Conservation (phyloP, 2,329 filamentous ascomycete species). For the Penicillium sp. region DNA sequence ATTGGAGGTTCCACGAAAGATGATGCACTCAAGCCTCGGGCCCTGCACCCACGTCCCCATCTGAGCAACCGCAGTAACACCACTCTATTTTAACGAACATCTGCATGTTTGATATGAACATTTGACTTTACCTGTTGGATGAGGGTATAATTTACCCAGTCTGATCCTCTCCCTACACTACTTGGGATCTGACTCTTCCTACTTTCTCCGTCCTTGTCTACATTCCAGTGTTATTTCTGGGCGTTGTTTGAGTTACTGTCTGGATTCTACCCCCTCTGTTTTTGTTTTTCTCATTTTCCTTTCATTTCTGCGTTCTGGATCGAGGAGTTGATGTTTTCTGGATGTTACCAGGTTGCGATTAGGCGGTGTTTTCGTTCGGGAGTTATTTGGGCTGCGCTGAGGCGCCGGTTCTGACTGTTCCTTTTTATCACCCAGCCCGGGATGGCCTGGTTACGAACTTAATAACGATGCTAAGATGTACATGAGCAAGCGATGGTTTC, state of each 20-base stretch:
- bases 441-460: slow-evolving; percentile 39
- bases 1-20: slow-evolving; percentile 44
- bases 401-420: slow-evolving; percentile 28
- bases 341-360: slow-evolving; percentile 23
- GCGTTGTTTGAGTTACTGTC: neutral
- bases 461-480: slow-evolving; percentile 43
- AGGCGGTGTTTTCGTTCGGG: slow-evolving; percentile 24
- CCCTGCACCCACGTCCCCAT: slow-evolving; percentile 31
- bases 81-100: slow-evolving; percentile 31
- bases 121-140: neutral
- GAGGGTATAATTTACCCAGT: neutral
- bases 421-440: slow-evolving; percentile 25
- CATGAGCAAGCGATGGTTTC: slow-evolving; percentile 39
- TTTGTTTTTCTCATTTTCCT: slow-evolving; percentile 5
- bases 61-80: slow-evolving; percentile 36
- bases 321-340: slow-evolving; percentile 17
- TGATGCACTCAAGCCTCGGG: slow-evolving; percentile 30
- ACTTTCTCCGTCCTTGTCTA: neutral
- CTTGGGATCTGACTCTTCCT: neutral
- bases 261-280: neutral
- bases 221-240: neutral
- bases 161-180: neutral
- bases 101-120: neutral
- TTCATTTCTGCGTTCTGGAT: slow-evolving; percentile 19
- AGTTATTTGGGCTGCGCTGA: slow-evolving; percentile 26